Evolutionary conservation across 2,329 filamentous ascomycete genomes (phyloP), one percentile per base, ranked within the genome.

Genomic region (Coniochaeta ligniaria): DNA sequence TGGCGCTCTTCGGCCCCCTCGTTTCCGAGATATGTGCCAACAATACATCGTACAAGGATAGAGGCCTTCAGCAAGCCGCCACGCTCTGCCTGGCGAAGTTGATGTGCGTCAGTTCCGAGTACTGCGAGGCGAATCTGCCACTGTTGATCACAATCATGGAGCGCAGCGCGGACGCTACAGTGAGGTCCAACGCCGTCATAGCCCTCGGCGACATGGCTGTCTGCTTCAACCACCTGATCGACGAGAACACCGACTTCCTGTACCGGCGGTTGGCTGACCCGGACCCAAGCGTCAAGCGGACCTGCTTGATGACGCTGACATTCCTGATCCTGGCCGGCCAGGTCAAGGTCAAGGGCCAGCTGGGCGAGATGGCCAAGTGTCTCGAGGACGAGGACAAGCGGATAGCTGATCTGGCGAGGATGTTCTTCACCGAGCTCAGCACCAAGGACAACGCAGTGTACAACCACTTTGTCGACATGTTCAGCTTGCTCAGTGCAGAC

Each of bases 381-480:
- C 83, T 99, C 33, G 95, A 99, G 75, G 95, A 99, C 70, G 86
- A 88, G n/a, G 96, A 99, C 71, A 92, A 93, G 75, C 86, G 91
- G 63, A 96, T 98, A 64, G 91, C 93, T 0, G 95, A 99, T 71
- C 83, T 99, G 70, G 91, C 92, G 16, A 84, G 92, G 62, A 98
- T 98, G 94, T 99, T 99, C 84, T 99, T 99, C 75, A 94, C 92
- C 0, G 95, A 99, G 75, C 83, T 99, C 60, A 92, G 93, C 63
- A 96, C 92, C 67, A 99, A 99, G 79, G 95, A 99, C 73, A 99
- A 99, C 71, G 95, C 95, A 2, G 92, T 99, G 2, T 99, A 99
- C 75, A 99, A 99, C 73, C 94, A 99, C 77, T 99, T 99, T 75
- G 92, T 99, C 31, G 95, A 99, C 72, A 98, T 99, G 91, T 99